A percentile compares a stretch with the other conserved stretches of the same genome.
These are phyloP conservation scores for Geranium rotundifolium DNA, from an alignment of 345 rosid genomes.

Conservation along the genomic window DNA sequence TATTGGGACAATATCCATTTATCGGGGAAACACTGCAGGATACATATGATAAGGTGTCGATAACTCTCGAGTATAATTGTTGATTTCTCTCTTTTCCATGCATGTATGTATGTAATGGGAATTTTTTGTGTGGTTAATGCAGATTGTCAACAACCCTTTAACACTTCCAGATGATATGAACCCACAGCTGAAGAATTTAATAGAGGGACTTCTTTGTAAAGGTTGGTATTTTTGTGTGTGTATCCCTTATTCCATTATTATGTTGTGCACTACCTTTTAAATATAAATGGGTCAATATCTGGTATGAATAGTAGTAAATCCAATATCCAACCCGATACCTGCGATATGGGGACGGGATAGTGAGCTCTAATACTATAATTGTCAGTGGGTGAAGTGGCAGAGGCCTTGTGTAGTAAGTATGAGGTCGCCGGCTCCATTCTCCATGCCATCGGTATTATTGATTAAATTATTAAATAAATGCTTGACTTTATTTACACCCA, in stretches of 20 bases:
- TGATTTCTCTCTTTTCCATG: not conserved
- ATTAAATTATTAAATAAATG: no score
- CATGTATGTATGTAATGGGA: not conserved
- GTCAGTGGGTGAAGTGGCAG: no score
- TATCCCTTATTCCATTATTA: not conserved
- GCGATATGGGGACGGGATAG: no score
- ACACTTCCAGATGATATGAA: slow-evolving; percentile 55
- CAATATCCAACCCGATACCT: no score
- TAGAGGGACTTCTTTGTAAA: slow-evolving; percentile 90
- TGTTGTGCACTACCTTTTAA: no score
- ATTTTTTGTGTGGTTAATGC: slow-evolving; percentile 8
- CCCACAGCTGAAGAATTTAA: slow-evolving; percentile 50
- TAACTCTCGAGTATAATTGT: not conserved
- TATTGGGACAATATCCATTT: slow-evolving; percentile 78
- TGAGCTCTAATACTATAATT: no score
- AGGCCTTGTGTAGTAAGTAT: no score
- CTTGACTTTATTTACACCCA: no score
- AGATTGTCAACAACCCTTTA: slow-evolving; percentile 76
- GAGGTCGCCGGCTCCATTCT: no score
- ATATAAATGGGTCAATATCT: no score
- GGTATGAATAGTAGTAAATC: no score
- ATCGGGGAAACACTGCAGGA: slow-evolving; percentile 93
- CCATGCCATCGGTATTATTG: no score
- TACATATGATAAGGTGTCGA: slow-evolving; percentile 76
- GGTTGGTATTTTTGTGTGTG: slow-evolving; percentile 26